Evolutionary conservation across 176 grass and related monocot species (phyloP), one percentile per base, ranked within the genome.

Genomic region (Oryza coarctata): DNA sequence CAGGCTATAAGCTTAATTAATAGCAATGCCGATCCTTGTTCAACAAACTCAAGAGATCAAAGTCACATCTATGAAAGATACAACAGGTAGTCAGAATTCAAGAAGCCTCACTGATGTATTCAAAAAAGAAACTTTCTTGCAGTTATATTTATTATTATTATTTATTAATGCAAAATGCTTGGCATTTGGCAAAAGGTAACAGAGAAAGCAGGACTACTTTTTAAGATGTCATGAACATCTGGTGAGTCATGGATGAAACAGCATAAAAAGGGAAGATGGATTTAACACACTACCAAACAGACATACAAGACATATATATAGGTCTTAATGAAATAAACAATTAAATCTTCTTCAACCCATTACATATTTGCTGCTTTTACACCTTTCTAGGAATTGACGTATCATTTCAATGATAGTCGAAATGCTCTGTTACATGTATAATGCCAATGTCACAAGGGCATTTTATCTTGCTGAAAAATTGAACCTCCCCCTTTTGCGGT

Each of bases 151-250:
- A n/a, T 43, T 43, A 12, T 12, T 43, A 12, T 43, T 49, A 22
- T 22, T 55, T 55, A 55, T 55, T 55, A 1, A n/a, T 9, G n/a
- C 50, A 55, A 20, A 55, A 55, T 55, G 50, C 50, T 55, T 52
- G 49, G 14, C 49, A 52, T 52, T 55, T 55, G 18, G 3, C 55
- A 13, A 38, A 72, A 72, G 50, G 11, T 41, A 82, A 33, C 52
- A 33, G 3, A 32, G 33, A 18, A 81, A 45, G 68, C n/a, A 23
- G 36, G 36, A 12, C 12, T 67, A 22, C 31, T 39, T 22, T 55
- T n/a, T 52, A 39, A 29, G 76, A 41, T 30, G 63, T 63, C 55
- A 85, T 38, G 49, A 80, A 81, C 58, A 76, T 40, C 64, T 45
- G 34, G 3, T 80, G 36, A 45, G 4, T 40, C 65, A 66, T 58